phyloP scores from a whole-genome alignment of 2,329 filamentous ascomycete genomes.

The Claviceps humidiphila region DNA sequence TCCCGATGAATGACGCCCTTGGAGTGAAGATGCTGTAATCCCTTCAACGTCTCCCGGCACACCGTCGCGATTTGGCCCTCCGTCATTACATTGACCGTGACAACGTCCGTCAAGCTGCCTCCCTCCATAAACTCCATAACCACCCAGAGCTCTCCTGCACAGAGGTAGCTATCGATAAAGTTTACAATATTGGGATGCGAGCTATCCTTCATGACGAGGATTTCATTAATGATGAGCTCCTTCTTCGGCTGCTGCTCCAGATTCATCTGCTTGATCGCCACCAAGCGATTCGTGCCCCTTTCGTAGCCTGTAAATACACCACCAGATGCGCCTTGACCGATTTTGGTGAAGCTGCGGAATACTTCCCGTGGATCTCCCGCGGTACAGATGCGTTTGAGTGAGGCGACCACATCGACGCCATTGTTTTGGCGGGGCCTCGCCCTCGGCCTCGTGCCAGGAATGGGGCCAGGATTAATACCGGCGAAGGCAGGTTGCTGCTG shows the following conservation, averaged over 20 bases:
- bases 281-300: slow-evolving; percentile 67
- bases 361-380: slow-evolving; percentile 79
- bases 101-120: slow-evolving; percentile 91
- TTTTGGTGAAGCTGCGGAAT: slow-evolving; percentile 82
- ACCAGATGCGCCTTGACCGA: slow-evolving; percentile 92
- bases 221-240: slow-evolving; percentile 97
- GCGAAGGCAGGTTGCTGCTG: slow-evolving; percentile 20
- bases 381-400: slow-evolving; percentile 79
- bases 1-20: slow-evolving; percentile 97
- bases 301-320: slow-evolving; percentile 91
- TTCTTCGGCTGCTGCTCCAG: slow-evolving; percentile 97
- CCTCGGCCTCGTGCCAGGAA: slow-evolving; percentile 52
- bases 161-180: slow-evolving; percentile 93
- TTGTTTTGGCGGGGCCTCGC: slow-evolving; percentile 69
- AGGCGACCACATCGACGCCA: slow-evolving; percentile 66
- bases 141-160: slow-evolving; percentile 86
- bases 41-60: slow-evolving; percentile 82
- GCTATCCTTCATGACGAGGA: slow-evolving; percentile 97
- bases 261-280: slow-evolving; percentile 99
- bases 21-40: slow-evolving; percentile 87
- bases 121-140: slow-evolving; percentile 99
- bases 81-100: slow-evolving; percentile 98
- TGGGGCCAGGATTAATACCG: slow-evolving; percentile 13
- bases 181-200: slow-evolving; percentile 98
- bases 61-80: slow-evolving; percentile 95